These are phyloP conservation scores for Musa beccarii DNA, from an alignment of 176 grass and related monocot species.

Conservation along the genomic window DNA sequence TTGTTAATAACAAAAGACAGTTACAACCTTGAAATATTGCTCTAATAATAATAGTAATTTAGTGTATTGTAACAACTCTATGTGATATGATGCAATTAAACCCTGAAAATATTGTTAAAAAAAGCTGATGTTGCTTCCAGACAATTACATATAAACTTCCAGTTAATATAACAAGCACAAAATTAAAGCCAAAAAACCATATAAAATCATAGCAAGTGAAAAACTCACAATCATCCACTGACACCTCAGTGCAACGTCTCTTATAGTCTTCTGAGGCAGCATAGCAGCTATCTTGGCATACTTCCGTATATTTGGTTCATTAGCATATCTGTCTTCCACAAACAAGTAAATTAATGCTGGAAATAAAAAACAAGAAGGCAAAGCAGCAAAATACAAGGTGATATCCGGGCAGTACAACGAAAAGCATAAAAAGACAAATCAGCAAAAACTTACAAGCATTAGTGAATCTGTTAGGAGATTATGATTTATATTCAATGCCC, in stretches of 20 bases:
- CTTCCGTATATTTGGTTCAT: slow-evolving; percentile 23
- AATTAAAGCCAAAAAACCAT: background rate
- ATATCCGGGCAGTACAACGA: background rate
- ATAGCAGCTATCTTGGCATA: slow-evolving; percentile 32
- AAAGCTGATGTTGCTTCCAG: no score
- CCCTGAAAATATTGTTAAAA: no score
- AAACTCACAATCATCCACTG: slow-evolving; percentile 30
- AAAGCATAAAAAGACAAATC: background rate
- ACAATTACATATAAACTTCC: no score
- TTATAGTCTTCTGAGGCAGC: slow-evolving; percentile 30
- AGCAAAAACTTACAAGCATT: background rate
- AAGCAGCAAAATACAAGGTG: background rate
- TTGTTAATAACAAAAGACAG: no score
- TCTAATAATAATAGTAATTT: no score
- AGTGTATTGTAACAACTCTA: no score
- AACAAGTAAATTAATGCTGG: background rate
- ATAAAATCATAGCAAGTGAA: background rate
- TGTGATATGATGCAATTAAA: no score
- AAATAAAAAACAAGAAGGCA: background rate
- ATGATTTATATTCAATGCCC: background rate
- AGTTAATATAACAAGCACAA: background rate
- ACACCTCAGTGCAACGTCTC: slow-evolving; percentile 42
- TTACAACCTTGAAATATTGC: no score
- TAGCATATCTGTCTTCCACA: slow-evolving; percentile 20
- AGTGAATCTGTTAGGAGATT: background rate